Evolutionary conservation across 495 filamentous ascomycete species (phyloP).

Genomic region (Penicillium maclennaniae): DNA sequence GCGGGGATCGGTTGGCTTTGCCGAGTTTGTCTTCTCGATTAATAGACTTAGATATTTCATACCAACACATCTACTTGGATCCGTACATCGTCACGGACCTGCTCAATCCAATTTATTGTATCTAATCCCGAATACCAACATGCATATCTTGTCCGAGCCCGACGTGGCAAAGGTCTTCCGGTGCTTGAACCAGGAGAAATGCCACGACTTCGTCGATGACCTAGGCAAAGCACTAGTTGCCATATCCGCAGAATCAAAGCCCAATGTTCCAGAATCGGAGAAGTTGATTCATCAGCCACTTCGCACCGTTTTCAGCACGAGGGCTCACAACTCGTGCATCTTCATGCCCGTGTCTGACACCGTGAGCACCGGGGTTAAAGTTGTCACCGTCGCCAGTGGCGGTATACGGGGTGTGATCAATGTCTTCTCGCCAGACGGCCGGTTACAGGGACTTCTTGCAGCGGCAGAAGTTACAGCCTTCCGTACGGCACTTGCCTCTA

Average conservation of each 20-base stretch:
- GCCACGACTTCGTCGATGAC: slow-evolving; percentile 29
- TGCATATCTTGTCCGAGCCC: slow-evolving; percentile 45
- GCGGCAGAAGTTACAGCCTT: slow-evolving; percentile 88
- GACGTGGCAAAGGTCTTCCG: slow-evolving; percentile 36
- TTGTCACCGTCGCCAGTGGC: slow-evolving; percentile 48
- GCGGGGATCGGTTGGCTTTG: slow-evolving; percentile 3
- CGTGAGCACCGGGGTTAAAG: slow-evolving; percentile 56
- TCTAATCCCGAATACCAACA: slow-evolving; percentile 14
- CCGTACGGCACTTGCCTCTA: slow-evolving; percentile 81
- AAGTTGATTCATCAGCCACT: slow-evolving; percentile 65
- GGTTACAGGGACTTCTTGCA: slow-evolving; percentile 72
- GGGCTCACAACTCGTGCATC: slow-evolving; percentile 68
- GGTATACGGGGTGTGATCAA: slow-evolving; percentile 68
- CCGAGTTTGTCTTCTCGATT: neutral
- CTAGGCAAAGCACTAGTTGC: slow-evolving; percentile 29
- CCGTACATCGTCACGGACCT: neutral
- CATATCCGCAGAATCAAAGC: slow-evolving; percentile 28
- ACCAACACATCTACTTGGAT: neutral
- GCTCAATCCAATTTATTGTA: neutral
- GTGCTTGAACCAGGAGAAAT: slow-evolving; percentile 30
- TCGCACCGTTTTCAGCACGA: slow-evolving; percentile 62
- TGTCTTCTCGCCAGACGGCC: slow-evolving; percentile 64
- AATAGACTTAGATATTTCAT: neutral
- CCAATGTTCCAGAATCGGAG: slow-evolving; percentile 15
- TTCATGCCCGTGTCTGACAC: slow-evolving; percentile 83